Conservation (phyloP, 2,329 filamentous ascomycete genomes). For the Mycosphaerella sp. region DNA sequence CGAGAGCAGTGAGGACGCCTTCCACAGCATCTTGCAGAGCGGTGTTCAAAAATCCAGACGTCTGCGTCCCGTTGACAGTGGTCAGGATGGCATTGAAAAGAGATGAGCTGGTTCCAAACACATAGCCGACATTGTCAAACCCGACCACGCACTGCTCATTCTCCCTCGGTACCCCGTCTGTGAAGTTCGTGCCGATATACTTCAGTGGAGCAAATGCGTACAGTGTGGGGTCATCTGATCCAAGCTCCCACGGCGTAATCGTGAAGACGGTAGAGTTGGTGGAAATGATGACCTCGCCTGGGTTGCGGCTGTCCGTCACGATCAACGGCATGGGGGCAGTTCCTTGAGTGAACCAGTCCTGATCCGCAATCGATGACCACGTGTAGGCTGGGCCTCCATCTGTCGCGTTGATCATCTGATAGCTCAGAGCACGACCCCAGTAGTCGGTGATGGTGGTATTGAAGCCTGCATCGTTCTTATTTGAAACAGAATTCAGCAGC, state of each 20-base stretch:
- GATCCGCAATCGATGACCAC: conserved; percentile 68
- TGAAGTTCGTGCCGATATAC: conserved; percentile 69
- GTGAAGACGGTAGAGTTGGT: conserved; percentile 71
- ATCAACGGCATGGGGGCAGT: conserved; percentile 66
- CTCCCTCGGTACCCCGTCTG: conserved; percentile 51
- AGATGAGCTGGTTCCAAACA: conserved; percentile 80
- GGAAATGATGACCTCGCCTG: conserved; percentile 55
- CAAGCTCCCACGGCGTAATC: conserved; percentile 74
- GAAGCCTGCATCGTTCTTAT: conserved; percentile 59
- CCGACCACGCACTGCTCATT: conserved; percentile 62
- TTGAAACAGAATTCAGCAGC: conserved; percentile 51
- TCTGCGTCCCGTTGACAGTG: conserved; percentile 48
- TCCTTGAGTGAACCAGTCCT: conserved; percentile 56
- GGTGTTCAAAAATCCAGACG: conserved; percentile 33
- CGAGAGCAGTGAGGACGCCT: conserved; percentile 50
- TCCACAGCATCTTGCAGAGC: conserved; percentile 47
- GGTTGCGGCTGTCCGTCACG: conserved; percentile 60
- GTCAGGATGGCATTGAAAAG: conserved; percentile 77
- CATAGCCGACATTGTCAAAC: conserved; percentile 73
- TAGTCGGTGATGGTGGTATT: conserved; percentile 75
- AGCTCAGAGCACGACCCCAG: conserved; percentile 73
- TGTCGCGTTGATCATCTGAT: conserved; percentile 71
- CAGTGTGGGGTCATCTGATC: conserved; percentile 66
- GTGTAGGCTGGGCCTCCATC: conserved; percentile 71
- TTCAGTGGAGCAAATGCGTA: conserved; percentile 64